Evolutionary conservation across 2,329 filamentous ascomycete genomes (phyloP).

Genomic region (Tolypocladium cylindrosporum): DNA sequence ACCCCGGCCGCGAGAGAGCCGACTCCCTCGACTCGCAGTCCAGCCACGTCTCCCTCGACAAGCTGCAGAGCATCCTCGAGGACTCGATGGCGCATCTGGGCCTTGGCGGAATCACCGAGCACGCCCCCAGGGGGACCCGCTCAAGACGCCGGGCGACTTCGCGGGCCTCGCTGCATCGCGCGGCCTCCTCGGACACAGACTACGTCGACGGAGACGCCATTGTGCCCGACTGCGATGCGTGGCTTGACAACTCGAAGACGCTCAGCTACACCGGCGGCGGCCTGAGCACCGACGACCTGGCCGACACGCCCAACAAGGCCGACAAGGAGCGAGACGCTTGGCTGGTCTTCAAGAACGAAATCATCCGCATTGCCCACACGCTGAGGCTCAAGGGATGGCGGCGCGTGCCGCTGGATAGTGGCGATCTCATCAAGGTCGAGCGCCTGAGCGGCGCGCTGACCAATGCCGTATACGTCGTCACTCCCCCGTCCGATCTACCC

Average conservation of each 20-base stretch:
- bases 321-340: constrained; percentile 68
- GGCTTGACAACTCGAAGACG: constrained; percentile 84
- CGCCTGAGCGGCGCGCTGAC: constrained; percentile 85
- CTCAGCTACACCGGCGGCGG: constrained; percentile 57
- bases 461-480: constrained; percentile 93
- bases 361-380: constrained; percentile 81
- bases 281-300: constrained; percentile 29
- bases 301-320: constrained; percentile 44
- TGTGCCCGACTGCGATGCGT: constrained; percentile 77
- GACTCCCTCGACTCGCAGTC: constrained; percentile 56
- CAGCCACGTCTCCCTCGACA: constrained; percentile 65
- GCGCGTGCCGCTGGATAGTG: constrained; percentile 62
- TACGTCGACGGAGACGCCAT: constrained; percentile 68
- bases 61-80: constrained; percentile 70
- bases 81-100: constrained; percentile 50
- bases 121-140: constrained; percentile 30
- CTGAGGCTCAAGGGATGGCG: constrained; percentile 87
- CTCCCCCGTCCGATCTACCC: constrained; percentile 57
- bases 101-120: constrained; percentile 32
- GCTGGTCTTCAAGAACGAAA: constrained; percentile 84
- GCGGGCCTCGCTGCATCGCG: constrained; percentile 29
- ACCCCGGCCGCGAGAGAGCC: constrained; percentile 23
- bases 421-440: constrained; percentile 59
- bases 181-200: constrained; percentile 74
- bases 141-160: constrained; percentile 26